Evolutionary conservation across 345 rosid species (phyloP), one percentile per base, ranked within the genome.

Genomic region (Leavenworthia alabamica): DNA sequence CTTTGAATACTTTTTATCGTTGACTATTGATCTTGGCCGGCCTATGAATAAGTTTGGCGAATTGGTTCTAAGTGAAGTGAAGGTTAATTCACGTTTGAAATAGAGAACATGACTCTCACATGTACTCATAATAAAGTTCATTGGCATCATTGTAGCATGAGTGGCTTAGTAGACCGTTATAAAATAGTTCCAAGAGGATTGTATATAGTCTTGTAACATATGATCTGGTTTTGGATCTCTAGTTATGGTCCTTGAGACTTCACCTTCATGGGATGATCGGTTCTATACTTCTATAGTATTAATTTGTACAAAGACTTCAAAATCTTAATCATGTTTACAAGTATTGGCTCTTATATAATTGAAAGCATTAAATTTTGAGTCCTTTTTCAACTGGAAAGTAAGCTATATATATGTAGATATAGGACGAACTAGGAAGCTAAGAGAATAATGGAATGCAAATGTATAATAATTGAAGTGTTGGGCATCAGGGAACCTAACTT

Each of bases 401-500:
- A 43, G 56, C 67, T 68, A 60, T 13, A 33, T 68, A 60, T 13
- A 33, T 43, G 24, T 51, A 68, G 67, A 43, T 44, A 43, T 44
- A 44, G 35, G 33, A 68, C 47, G 67, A 60, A 28, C 19, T 53
- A 60, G 33, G 41, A 26, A 61, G 60, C 32, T 60, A 32, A 46
- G 31, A 68, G 66, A 16, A 60, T 60, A 32, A 32, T 68, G 23
- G 43, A 50, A 59, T 32, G 51, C 29, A 45, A 68, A 60, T 60
- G 66, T 51, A 24, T 35, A 52, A 69, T 44, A 45, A 45, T 14
- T 43, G 14, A 36, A 56, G 33, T 69, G 73, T 61, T 69, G 73
- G 73, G 17, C 56, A 45, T 53, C 39, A 29, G 67, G 67, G 56
- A 69, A 61, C 73, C 73, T 69, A 69, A 61, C 41, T 44, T 26